A percentile compares a stretch with the other conserved stretches of the same genome.
Evolutionary conservation across 202 grass and related monocot species (phyloP).

Genomic region (Alloteropsis angusta): DNA sequence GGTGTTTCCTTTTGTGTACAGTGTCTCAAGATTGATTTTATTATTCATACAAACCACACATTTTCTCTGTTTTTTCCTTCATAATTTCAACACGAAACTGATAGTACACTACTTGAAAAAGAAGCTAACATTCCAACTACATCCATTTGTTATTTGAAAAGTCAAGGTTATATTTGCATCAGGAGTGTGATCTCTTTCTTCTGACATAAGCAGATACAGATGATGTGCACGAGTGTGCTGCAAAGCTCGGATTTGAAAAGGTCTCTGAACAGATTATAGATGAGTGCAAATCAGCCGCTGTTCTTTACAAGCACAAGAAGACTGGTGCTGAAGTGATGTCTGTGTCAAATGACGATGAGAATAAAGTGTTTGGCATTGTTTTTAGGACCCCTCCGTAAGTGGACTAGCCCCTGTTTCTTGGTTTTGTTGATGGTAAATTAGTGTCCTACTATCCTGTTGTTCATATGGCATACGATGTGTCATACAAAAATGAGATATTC

Average conservation of each 20-base stretch:
- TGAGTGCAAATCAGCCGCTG: conserved; percentile 89
- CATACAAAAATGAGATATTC: background rate
- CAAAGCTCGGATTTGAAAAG: conserved; percentile 78
- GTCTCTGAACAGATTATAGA: conserved; percentile 83
- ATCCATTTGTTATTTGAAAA: background rate
- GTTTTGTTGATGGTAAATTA: background rate
- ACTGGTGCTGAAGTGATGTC: conserved; percentile 94
- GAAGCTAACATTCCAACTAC: background rate
- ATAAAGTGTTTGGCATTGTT: conserved; percentile 97
- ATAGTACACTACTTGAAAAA: background rate
- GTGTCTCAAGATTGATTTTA: background rate
- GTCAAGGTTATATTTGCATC: background rate
- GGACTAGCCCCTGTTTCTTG: conserved; percentile 13
- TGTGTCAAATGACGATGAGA: conserved; percentile 81
- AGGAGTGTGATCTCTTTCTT: conserved; percentile 34
- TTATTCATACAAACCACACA: background rate
- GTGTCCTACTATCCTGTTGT: background rate
- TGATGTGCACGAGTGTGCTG: conserved; percentile 65
- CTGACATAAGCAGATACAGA: conserved; percentile 39
- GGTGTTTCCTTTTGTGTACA: background rate
- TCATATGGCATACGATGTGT: background rate
- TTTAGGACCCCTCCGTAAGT: conserved; percentile 98
- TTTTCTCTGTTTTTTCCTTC: background rate
- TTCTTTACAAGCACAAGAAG: conserved; percentile 95
- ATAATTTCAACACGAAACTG: background rate